Evolutionary conservation across 345 rosid genomes (phyloP).

Genomic region (Geranium brycei): DNA sequence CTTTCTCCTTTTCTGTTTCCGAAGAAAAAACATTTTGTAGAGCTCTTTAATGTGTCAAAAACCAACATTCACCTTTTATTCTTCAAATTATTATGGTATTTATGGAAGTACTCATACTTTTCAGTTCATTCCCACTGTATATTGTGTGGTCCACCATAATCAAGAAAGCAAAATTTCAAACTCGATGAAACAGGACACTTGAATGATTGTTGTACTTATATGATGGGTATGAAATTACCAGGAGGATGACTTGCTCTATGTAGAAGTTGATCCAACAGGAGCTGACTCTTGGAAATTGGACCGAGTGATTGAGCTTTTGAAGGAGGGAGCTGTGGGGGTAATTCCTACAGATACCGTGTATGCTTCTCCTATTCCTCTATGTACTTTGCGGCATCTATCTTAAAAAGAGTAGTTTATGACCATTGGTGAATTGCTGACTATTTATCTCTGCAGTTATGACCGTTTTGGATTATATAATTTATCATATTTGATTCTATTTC

Average conservation of each 20-base stretch:
- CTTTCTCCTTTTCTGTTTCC: background rate
- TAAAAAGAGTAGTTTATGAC: background rate
- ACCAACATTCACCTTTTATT: background rate
- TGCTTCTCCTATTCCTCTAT: background rate
- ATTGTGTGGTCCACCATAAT: background rate
- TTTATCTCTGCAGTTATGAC: background rate
- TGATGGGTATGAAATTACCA: constrained; percentile 6
- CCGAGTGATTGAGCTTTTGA: constrained; percentile 52
- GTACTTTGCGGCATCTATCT: background rate
- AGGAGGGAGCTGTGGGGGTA: constrained; percentile 84
- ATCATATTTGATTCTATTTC: background rate
- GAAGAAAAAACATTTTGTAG: too few relatives aligned
- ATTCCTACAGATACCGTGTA: constrained; percentile 89
- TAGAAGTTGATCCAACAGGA: constrained; percentile 62
- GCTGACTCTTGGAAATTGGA: constrained; percentile 63
- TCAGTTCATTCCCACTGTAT: background rate
- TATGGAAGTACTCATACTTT: background rate
- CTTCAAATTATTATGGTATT: background rate
- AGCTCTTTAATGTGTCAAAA: too few relatives aligned
- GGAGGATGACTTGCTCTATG: constrained; percentile 54
- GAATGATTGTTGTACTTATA: background rate
- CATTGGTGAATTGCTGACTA: background rate
- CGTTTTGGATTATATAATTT: background rate
- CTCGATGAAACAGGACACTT: background rate
- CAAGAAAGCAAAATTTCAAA: background rate